Evolutionary conservation across 1,284 basidiomycete genomes (phyloP).

Genomic region (Sporisorium sorghi): DNA sequence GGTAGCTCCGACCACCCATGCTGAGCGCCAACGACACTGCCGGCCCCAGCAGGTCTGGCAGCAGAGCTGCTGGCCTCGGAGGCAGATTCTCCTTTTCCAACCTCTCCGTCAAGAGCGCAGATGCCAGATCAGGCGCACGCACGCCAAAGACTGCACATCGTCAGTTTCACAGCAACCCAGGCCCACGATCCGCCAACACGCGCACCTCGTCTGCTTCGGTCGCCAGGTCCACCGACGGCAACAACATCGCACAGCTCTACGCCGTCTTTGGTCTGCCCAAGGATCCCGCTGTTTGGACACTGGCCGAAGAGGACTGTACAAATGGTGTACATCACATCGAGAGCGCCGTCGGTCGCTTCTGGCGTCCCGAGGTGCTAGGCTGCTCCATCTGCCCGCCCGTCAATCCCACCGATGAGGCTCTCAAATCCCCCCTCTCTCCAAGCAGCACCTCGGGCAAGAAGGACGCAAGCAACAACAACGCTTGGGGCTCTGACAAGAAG

Average conservation of each 20-base stretch:
- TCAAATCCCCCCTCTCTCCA: conserved; percentile 27
- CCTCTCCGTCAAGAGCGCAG: conserved; percentile 39
- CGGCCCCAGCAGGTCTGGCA: conserved; percentile 33
- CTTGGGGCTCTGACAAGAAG: conserved; percentile 56
- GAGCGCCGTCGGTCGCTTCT: conserved; percentile 89
- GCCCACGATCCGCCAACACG: conserved; percentile 8
- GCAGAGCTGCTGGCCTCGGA: conserved; percentile 22
- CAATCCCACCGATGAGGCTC: conserved; percentile 21
- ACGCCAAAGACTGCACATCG: conserved; percentile 28
- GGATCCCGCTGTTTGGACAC: conserved; percentile 78
- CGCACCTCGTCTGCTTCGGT: conserved; percentile 21
- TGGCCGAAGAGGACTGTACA: conserved; percentile 87
- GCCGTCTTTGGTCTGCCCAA: conserved; percentile 72
- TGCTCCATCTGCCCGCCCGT: conserved; percentile 71
- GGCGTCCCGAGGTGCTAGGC: conserved; percentile 84
- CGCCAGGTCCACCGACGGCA: conserved; percentile 52
- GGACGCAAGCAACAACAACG: conserved; percentile 29
- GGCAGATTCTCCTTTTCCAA: conserved; percentile 51
- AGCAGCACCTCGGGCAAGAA: conserved; percentile 27
- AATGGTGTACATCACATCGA: conserved; percentile 85
- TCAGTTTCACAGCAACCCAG: conserved; percentile 29
- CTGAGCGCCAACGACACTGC: conserved; percentile 13
- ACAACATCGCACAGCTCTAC: conserved; percentile 71
- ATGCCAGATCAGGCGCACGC: conserved; percentile 22
- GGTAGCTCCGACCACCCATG: conserved; percentile 9